These are phyloP conservation scores for Plectranthus barbatus DNA, from an alignment of 257 asterid species.

Conservation along the genomic window DNA sequence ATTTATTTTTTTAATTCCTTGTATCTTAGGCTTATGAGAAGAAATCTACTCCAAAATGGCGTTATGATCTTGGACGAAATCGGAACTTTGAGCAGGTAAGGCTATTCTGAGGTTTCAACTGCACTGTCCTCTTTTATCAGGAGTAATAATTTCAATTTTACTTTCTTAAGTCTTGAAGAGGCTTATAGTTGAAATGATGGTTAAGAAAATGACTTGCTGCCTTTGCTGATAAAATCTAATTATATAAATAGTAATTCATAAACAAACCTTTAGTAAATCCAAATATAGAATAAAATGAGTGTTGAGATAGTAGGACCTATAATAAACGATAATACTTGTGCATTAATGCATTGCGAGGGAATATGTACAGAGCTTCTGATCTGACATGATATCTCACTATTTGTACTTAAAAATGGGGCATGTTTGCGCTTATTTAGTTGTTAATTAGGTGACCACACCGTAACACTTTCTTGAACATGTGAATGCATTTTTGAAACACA, in stretches of 20 bases:
- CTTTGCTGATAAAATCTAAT: not conserved
- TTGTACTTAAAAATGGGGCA: no score
- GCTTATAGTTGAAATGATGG: not conserved
- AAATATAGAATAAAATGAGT: no score
- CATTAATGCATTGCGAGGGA: no score
- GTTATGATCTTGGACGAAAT: constrained; percentile 88
- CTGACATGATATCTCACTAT: no score
- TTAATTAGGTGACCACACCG: not conserved
- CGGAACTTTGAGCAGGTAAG: constrained; percentile 83
- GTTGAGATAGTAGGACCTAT: no score
- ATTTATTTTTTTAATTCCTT: constrained; percentile 8
- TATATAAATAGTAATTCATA: no score
- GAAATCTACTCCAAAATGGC: constrained; percentile 84
- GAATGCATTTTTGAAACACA: not conserved
- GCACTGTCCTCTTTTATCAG: not conserved
- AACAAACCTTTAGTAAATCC: no score
- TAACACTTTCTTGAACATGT: not conserved
- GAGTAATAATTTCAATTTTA: not conserved
- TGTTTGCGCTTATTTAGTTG: not conserved
- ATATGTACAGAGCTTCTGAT: no score
- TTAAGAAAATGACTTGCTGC: not conserved
- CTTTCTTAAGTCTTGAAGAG: not conserved
- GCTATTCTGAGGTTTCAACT: constrained; percentile 5
- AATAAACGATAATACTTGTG: no score
- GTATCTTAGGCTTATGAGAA: constrained; percentile 83